Conservation (phyloP, 1,139 yeast species). For the Candida albicans region DNA sequence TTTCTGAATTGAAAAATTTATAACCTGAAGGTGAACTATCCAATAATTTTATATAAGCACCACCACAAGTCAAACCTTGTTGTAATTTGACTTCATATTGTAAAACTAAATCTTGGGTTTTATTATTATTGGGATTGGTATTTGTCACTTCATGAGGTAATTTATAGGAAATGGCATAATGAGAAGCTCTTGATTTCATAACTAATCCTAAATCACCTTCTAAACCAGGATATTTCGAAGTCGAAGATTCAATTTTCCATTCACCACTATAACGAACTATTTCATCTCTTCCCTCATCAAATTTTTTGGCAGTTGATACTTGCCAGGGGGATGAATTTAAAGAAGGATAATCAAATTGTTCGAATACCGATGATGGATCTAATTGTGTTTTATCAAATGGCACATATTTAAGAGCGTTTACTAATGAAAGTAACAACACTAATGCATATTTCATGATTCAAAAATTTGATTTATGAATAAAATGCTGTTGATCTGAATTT, state of each 20-base stretch:
- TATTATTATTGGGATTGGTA: constrained; percentile 43
- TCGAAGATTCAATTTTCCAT: constrained; percentile 64
- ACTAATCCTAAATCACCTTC: constrained; percentile 71
- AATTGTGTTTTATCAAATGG: constrained; percentile 33
- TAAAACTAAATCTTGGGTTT: constrained; percentile 65
- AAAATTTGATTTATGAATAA: neutral
- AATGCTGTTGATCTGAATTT: no score
- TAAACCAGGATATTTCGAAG: constrained; percentile 54
- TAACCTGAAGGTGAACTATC: constrained; percentile 25
- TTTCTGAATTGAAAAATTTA: constrained; percentile 35
- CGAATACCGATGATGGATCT: constrained; percentile 53
- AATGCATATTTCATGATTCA: neutral
- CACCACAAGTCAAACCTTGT: constrained; percentile 76
- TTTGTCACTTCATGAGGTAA: constrained; percentile 47
- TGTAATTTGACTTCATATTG: constrained; percentile 90
- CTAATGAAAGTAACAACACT: neutral
- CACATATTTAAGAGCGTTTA: constrained; percentile 16
- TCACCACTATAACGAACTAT: constrained; percentile 60
- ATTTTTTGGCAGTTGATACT: constrained; percentile 58
- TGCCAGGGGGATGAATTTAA: constrained; percentile 58
- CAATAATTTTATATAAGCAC: constrained; percentile 80
- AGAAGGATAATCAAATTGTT: constrained; percentile 55
- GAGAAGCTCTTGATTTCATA: constrained; percentile 71
- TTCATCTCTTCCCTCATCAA: constrained; percentile 32
- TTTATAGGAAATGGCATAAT: constrained; percentile 71